Evolutionary conservation across 306 rosid genomes (phyloP), one percentile per base, ranked within the genome.

Genomic region (Bauhinia variegata): DNA sequence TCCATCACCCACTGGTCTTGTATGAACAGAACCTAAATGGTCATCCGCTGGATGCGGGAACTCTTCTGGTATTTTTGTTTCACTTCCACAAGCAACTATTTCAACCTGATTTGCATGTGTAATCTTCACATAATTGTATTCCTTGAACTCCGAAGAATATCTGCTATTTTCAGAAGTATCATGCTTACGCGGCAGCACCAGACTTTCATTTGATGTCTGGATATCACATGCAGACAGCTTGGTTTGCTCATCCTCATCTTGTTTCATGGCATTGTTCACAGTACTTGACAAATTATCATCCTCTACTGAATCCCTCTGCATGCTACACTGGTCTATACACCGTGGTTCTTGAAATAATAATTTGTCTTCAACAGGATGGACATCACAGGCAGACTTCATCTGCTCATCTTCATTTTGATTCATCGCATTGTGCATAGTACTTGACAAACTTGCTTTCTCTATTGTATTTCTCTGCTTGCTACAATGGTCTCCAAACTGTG

Each of bases 181-280:
- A 30, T 50, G 49, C 16, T 62, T 62, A 34, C 5, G 76, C 49
- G 28, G 71, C 52, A 68, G 63, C 75, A 63, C 67, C 75, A 39
- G 72, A 19, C 34, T 47, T 58, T 65, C 87, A 64, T 67, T 37
- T 15, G 67, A 80, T 59, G 44, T 38, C 62, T 30, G 68, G 71
- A 57, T 72, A 66, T 71, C 66, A 63, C 72, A 63, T 39, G 43
- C 5, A 6, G 52, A 58, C 42, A 66, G 67, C 68, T 53, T 68
- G 56, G 43, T 54, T 38, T 73, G 53, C 63, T 77, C 83, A 66
- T 60, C 76, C 76, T 64, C 82, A 57, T 70, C 75, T 73, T 60
- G 71, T 53, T 54, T 76, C 54, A 23, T 32, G 50, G 23, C 62
- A 58, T 54, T 49, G 15, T 60, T 42, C 48, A 36, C 58, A 31